These are phyloP conservation scores for Microdochium nivale DNA, from an alignment of 2,329 filamentous ascomycete genomes.

Conservation along the genomic window DNA sequence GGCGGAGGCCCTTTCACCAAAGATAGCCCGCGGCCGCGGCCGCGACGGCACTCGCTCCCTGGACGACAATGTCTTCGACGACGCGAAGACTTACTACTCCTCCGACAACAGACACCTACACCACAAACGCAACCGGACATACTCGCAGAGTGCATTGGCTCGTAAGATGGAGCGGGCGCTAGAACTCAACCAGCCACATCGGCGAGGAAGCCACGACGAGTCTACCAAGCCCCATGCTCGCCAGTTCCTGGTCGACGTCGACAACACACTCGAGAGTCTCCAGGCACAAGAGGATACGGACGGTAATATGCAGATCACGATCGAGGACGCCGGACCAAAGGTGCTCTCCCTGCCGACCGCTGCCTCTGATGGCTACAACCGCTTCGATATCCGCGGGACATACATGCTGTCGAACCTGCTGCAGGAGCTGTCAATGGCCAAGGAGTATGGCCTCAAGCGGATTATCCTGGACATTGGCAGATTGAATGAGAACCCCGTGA, in stretches of 20 bases:
- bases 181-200: conserved; percentile 43
- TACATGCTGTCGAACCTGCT: conserved; percentile 97
- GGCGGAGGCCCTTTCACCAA: conserved; percentile 12
- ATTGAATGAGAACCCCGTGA: conserved; percentile 91
- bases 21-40: conserved; percentile 7
- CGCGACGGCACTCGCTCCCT: conserved; percentile 24
- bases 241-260: conserved; percentile 80
- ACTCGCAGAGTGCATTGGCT: conserved; percentile 47
- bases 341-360: conserved; percentile 78
- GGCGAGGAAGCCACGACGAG: conserved; percentile 63
- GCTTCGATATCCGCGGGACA: conserved; percentile 85
- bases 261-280: conserved; percentile 70
- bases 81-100: conserved; percentile 51
- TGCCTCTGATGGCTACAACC: conserved; percentile 76
- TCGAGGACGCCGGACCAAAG: conserved; percentile 92
- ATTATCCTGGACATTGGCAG: conserved; percentile 87
- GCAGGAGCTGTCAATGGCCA: conserved; percentile 87
- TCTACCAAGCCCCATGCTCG: conserved; percentile 54
- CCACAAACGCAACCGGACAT: conserved; percentile 42
- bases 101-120: conserved; percentile 45
- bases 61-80: conserved; percentile 43
- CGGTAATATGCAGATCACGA: conserved; percentile 92
- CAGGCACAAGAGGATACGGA: conserved; percentile 87
- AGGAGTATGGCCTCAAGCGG: conserved; percentile 81
- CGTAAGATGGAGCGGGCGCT: conserved; percentile 41